Percentiles rank a stretch among this genome's conserved stretches.
phyloP scores from a whole-genome alignment of 768 basidiomycete species.

The Tephrocybe sp. region DNA sequence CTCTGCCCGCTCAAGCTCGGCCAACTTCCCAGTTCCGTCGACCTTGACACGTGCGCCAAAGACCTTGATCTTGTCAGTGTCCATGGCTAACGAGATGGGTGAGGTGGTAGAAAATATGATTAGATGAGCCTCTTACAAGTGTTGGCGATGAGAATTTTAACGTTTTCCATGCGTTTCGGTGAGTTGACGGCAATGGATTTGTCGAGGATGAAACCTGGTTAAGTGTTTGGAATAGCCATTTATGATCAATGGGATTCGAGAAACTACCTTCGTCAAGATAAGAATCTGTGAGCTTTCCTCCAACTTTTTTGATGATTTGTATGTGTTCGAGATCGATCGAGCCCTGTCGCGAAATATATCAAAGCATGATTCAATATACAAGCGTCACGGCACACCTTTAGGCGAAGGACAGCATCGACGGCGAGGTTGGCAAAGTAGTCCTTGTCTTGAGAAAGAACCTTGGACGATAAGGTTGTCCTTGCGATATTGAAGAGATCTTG shows the following conservation, averaged over 20 bases:
- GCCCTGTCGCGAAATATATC: conserved; percentile 52
- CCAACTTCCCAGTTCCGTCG: conserved; percentile 93
- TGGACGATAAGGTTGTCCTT: conserved; percentile 90
- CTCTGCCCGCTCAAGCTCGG: conserved; percentile 96
- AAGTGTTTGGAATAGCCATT: background rate
- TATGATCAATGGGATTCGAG: background rate
- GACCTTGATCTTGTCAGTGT: conserved; percentile 99
- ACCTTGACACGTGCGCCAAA: conserved; percentile 97
- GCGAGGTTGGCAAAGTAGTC: conserved; percentile 97
- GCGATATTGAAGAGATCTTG: conserved; percentile 96
- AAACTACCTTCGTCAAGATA: conserved; percentile 91
- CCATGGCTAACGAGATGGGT: conserved; percentile 72
- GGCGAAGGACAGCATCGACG: conserved; percentile 90
- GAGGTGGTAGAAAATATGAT: background rate
- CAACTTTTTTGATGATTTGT: conserved; percentile 99
- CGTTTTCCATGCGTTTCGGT: conserved; percentile 92
- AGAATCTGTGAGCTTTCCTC: conserved; percentile 95
- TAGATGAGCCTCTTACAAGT: conserved; percentile 64
- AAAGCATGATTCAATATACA: background rate
- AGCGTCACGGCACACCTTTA: conserved; percentile 56
- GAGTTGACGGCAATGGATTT: conserved; percentile 93
- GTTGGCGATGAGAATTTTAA: conserved; percentile 94
- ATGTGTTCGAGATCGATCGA: conserved; percentile 97
- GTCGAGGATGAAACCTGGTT: conserved; percentile 91
- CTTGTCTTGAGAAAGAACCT: conserved; percentile 96